Evolutionary conservation across 306 rosid genomes (phyloP).

Genomic region (Dryas drummondii): DNA sequence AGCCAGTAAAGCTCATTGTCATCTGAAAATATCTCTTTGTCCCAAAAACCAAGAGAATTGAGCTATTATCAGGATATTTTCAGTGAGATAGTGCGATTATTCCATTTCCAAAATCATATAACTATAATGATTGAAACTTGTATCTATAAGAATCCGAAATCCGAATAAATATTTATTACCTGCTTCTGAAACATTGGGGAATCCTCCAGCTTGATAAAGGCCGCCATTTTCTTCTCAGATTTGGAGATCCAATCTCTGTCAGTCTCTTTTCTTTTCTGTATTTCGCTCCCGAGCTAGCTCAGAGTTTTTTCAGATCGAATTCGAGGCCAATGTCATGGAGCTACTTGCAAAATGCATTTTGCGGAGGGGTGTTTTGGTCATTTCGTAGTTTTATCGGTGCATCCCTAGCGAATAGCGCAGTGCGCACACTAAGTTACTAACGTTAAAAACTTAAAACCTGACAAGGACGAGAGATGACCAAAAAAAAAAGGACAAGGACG

Average conservation of each 20-base stretch:
- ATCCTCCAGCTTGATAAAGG: constrained; percentile 88
- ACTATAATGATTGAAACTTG: not conserved
- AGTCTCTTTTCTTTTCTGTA: not conserved
- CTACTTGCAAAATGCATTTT: not conserved
- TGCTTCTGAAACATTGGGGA: constrained; percentile 98
- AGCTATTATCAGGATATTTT: not conserved
- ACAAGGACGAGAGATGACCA: not conserved
- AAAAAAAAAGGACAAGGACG: not conserved
- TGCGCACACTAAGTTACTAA: too few species aligned
- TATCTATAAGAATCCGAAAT: constrained; percentile 9
- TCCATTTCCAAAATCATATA: not conserved
- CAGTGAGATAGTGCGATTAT: not conserved
- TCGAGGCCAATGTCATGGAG: not conserved
- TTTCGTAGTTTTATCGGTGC: not conserved
- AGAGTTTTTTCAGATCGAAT: constrained; percentile 5
- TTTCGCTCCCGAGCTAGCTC: constrained; percentile 1
- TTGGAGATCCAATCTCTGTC: constrained; percentile 2
- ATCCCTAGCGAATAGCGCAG: not conserved
- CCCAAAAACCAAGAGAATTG: not conserved
- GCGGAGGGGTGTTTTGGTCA: constrained; percentile 11
- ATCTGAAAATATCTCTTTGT: not conserved
- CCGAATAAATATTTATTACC: constrained; percentile 36
- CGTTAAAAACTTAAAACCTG: not conserved
- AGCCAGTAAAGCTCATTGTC: not conserved
- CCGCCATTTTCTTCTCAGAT: constrained; percentile 49